Evolutionary conservation across 805 yeast genomes (phyloP).

Genomic region (Metschnikowia baotianmanensis): DNA sequence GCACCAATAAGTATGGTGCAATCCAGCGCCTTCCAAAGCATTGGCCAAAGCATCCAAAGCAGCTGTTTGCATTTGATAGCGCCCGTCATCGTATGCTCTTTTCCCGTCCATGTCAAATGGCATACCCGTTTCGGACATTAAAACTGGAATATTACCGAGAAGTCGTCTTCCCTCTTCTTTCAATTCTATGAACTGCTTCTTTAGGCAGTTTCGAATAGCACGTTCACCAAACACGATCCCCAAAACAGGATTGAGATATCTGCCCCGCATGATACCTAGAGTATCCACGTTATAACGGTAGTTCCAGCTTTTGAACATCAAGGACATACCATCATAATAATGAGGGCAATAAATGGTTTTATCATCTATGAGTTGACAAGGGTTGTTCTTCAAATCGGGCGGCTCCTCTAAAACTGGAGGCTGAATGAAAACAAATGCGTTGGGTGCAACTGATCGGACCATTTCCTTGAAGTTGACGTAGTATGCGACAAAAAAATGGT

Average conservation of each 20-base stretch:
- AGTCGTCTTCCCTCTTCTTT: constrained; percentile 57
- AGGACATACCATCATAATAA: constrained; percentile 91
- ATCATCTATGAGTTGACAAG: constrained; percentile 50
- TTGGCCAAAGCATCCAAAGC: constrained; percentile 81
- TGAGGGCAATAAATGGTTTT: constrained; percentile 81
- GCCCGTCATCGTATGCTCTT: constrained; percentile 62
- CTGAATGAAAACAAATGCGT: constrained; percentile 63
- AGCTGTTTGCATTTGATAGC: constrained; percentile 68
- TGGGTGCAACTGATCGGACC: constrained; percentile 45
- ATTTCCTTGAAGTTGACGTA: constrained; percentile 49
- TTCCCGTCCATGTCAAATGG: constrained; percentile 93
- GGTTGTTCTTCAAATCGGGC: constrained; percentile 55
- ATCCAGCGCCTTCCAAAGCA: constrained; percentile 72
- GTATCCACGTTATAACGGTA: constrained; percentile 81
- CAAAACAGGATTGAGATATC: constrained; percentile 67
- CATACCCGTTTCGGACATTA: constrained; percentile 95
- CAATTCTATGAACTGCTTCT: constrained; percentile 66
- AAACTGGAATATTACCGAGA: constrained; percentile 70
- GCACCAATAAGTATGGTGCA: constrained; percentile 84
- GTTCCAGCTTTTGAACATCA: constrained; percentile 91
- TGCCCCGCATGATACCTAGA: constrained; percentile 77
- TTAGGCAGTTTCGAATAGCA: constrained; percentile 70
- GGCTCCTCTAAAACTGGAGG: constrained; percentile 81
- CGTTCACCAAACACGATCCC: constrained; percentile 81
- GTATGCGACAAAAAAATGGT: constrained; percentile 61